Conservation (phyloP, 202 grass and related monocot genomes). For the Bolboschoenoplectus hybrid region DNA sequence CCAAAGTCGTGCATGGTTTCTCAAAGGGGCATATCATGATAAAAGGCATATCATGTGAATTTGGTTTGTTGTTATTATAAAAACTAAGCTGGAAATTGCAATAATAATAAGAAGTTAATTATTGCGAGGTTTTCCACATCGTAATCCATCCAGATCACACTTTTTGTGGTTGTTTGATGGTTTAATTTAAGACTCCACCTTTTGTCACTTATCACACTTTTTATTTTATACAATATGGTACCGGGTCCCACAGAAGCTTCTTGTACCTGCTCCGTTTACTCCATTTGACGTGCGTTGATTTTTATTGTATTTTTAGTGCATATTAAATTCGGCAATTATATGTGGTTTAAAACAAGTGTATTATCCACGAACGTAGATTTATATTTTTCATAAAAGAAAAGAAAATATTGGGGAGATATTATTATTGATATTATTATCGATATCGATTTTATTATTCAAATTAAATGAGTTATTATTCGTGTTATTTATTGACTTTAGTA, state of each 20-base stretch:
- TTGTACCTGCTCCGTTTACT: not conserved
- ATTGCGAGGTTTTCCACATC: constrained; percentile 7
- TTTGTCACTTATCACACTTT: constrained; percentile 2
- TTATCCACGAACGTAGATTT: too few relatives aligned
- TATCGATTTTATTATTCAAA: too few relatives aligned
- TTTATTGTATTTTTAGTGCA: not conserved
- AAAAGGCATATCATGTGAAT: constrained; percentile 33
- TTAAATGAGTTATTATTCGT: too few relatives aligned
- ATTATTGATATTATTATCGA: too few relatives aligned
- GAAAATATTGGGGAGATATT: too few relatives aligned
- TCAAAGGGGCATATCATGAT: not conserved
- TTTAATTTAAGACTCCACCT: not conserved
- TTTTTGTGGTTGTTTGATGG: not conserved
- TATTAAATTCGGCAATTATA: not conserved
- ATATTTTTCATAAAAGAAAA: too few relatives aligned
- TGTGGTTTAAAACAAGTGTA: too few relatives aligned
- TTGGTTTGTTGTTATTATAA: constrained; percentile 24
- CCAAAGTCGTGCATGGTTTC: not conserved
- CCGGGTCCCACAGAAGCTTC: not conserved
- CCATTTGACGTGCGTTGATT: not conserved
- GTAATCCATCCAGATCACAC: constrained; percentile 18
- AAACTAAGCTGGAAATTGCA: constrained; percentile 22
- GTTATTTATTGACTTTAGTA: too few relatives aligned
- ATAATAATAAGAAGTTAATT: constrained; percentile 5
- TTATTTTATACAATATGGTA: not conserved